phyloP scores from a whole-genome alignment of 2,329 filamentous ascomycete genomes.

The Colletotrichum simmondsii region DNA sequence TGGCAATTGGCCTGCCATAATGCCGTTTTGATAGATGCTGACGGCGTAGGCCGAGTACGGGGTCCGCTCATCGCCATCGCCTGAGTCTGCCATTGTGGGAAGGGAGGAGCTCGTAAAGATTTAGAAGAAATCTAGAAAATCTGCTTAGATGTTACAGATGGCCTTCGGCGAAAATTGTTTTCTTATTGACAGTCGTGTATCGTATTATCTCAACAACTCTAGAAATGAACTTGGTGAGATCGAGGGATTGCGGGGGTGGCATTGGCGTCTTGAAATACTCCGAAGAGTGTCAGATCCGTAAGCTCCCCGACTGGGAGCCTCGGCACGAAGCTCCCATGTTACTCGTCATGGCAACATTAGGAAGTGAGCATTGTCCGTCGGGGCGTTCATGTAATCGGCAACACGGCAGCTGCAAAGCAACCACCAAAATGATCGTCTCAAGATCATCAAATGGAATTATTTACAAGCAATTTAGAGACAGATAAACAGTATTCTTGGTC shows the following conservation, averaged over 20 bases:
- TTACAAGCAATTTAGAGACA: neutral
- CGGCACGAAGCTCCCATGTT: constrained; percentile 6
- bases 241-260: neutral
- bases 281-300: neutral
- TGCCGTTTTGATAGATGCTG: constrained; percentile 63
- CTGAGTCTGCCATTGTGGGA: constrained; percentile 35
- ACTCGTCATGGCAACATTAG: neutral
- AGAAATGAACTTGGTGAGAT: neutral
- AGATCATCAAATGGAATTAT: neutral
- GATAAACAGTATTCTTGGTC: neutral
- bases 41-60: constrained; percentile 57
- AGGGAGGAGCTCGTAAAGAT: neutral
- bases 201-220: too few relatives aligned
- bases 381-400: neutral
- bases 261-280: neutral
- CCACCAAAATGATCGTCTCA: neutral
- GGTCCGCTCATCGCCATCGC: constrained; percentile 27
- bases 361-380: neutral
- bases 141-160: neutral
- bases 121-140: neutral
- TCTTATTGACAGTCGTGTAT: neutral
- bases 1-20: constrained; percentile 59
- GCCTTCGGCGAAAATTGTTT: too few relatives aligned
- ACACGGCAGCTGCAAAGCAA: neutral
- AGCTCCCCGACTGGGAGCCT: constrained; percentile 1